Conservation (phyloP, 352 stramenopile species). For the Globisporangium polare region DNA sequence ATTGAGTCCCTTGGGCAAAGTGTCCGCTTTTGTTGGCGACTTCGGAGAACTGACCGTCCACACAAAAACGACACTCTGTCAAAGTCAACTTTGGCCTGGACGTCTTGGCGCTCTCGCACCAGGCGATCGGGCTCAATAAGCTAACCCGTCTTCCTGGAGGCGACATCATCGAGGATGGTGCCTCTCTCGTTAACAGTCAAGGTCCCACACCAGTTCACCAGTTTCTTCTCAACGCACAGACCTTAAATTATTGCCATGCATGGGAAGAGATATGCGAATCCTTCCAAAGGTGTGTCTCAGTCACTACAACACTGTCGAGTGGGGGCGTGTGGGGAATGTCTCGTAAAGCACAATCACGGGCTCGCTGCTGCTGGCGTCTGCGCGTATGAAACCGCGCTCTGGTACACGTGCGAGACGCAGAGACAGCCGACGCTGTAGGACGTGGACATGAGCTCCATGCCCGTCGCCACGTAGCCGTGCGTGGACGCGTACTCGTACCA, state of each 20-base stretch:
- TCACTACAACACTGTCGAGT: not conserved
- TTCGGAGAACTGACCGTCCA: not conserved
- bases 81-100: not conserved
- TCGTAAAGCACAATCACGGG: not conserved
- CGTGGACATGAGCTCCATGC: slow-evolving; percentile 61
- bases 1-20: not conserved
- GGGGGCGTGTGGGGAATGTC: not conserved
- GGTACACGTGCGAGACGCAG: slow-evolving; percentile 54
- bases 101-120: not conserved
- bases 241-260: not conserved
- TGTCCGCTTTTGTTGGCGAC: not conserved
- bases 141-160: not conserved
- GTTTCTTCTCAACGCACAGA: not conserved
- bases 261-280: not conserved
- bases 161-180: not conserved
- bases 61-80: not conserved
- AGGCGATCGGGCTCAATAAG: not conserved
- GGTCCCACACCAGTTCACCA: not conserved
- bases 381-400: slow-evolving; percentile 36
- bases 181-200: not conserved
- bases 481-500: slow-evolving; percentile 68
- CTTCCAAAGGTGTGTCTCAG: not conserved
- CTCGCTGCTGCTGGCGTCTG: slow-evolving; percentile 11
- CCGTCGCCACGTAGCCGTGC: slow-evolving; percentile 65
- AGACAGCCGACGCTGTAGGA: slow-evolving; percentile 65